Evolutionary conservation across 192 early-diverging fungal genomes (phyloP).

Genomic region (Coemansia sp.): DNA sequence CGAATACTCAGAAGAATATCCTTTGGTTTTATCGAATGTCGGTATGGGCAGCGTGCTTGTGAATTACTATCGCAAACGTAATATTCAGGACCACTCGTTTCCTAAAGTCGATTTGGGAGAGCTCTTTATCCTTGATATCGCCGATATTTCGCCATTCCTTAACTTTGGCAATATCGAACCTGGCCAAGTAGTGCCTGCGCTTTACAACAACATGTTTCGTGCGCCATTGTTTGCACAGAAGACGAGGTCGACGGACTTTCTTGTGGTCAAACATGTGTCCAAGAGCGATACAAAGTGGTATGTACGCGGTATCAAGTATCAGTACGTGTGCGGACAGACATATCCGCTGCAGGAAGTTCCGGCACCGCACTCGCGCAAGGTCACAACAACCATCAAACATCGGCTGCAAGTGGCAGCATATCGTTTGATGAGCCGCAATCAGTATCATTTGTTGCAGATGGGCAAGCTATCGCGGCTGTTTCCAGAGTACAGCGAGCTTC

Average conservation of each 20-base stretch:
- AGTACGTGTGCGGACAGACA: constrained; percentile 89
- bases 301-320: constrained; percentile 75
- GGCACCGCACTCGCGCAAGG: constrained; percentile 89
- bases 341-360: constrained; percentile 94
- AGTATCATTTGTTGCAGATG: constrained; percentile 70
- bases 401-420: constrained; percentile 87
- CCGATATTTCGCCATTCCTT: constrained; percentile 91
- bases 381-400: constrained; percentile 81
- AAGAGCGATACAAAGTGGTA: constrained; percentile 84
- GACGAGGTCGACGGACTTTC: constrained; percentile 72
- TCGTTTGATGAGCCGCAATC: constrained; percentile 82
- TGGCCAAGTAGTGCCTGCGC: constrained; percentile 82
- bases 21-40: constrained; percentile 84
- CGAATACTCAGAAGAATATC: constrained; percentile 97
- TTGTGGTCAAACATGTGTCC: constrained; percentile 76
- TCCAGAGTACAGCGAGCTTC: constrained; percentile 80
- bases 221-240: constrained; percentile 87
- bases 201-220: constrained; percentile 94
- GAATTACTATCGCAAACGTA: constrained; percentile 93
- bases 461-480: constrained; percentile 77
- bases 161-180: constrained; percentile 93
- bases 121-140: constrained; percentile 80
- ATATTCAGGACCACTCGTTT: constrained; percentile 74
- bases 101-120: constrained; percentile 83
- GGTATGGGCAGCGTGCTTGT: constrained; percentile 94